Conservation (phyloP, 345 rosid genomes). For the Pugionium dolabratum region DNA sequence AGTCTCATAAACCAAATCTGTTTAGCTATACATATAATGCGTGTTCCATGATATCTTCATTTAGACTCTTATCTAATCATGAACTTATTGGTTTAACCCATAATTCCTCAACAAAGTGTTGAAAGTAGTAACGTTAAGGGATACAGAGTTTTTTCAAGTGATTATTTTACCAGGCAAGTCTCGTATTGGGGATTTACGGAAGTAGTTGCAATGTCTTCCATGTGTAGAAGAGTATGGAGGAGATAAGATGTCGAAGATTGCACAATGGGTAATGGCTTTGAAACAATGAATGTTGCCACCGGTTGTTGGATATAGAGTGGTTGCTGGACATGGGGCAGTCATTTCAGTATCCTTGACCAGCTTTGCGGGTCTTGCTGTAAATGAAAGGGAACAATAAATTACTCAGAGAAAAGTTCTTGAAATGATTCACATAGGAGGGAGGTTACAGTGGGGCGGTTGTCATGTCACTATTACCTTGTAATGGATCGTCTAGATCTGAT, state of each 20-base stretch:
- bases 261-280: constrained; percentile 72
- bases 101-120: too few species aligned
- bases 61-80: too few species aligned
- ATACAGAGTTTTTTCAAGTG: too few species aligned
- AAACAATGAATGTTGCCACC: constrained; percentile 92
- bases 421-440: too few species aligned
- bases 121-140: too few species aligned
- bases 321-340: constrained; percentile 62
- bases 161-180: constrained; percentile 59
- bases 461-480: constrained; percentile 51
- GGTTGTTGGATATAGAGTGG: constrained; percentile 65
- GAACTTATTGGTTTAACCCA: neutral
- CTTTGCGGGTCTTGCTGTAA: constrained; percentile 74
- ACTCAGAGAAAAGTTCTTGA: too few species aligned
- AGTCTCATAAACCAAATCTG: too few species aligned
- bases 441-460: too few species aligned
- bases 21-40: too few species aligned
- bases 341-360: constrained; percentile 68
- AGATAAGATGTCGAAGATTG: constrained; percentile 67
- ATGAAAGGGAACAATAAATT: neutral
- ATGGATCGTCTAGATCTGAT: constrained; percentile 48
- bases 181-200: constrained; percentile 49
- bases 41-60: too few species aligned
- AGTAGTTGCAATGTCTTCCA: constrained; percentile 70
- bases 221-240: constrained; percentile 70